Percentiles rank a stretch among this genome's conserved stretches.
Conservation (phyloP, 805 yeast species). For the Barnettozyma botsteinii region DNA sequence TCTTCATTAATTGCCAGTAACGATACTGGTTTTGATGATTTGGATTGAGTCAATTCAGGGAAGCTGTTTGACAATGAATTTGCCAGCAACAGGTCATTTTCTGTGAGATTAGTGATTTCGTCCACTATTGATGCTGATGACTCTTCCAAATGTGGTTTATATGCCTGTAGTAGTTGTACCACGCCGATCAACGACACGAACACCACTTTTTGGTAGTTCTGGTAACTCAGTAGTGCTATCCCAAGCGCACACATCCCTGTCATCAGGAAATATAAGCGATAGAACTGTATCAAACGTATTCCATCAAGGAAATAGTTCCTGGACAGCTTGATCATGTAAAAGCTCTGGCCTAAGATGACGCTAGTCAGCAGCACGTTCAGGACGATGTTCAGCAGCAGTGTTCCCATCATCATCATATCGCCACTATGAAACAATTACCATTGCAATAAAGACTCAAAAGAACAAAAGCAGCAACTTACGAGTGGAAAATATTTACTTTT, state of each 20-base stretch:
- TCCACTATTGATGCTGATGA: not conserved
- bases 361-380: not conserved
- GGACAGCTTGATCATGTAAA: slow-evolving; percentile 5
- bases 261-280: slow-evolving; percentile 1
- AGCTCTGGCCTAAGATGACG: not conserved
- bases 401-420: too few relatives aligned
- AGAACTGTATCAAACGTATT: not conserved
- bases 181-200: slow-evolving; percentile 1
- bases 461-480: too few relatives aligned
- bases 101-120: slow-evolving; percentile 2
- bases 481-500: too few relatives aligned
- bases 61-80: not conserved
- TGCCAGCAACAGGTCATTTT: not conserved
- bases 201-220: not conserved
- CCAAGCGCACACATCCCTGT: not conserved
- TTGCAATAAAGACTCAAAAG: too few relatives aligned
- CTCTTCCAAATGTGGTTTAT: not conserved
- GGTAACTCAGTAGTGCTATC: not conserved
- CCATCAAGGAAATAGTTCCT: slow-evolving; percentile 7
- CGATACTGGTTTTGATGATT: not conserved
- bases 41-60: not conserved
- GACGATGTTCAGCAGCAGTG: not conserved
- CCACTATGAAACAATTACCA: too few relatives aligned
- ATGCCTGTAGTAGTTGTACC: not conserved
- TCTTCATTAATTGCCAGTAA: not conserved